Evolutionary conservation across 2,329 filamentous ascomycete genomes (phyloP), one percentile per base, ranked within the genome.

Genomic region (Xylariaceae sp.): DNA sequence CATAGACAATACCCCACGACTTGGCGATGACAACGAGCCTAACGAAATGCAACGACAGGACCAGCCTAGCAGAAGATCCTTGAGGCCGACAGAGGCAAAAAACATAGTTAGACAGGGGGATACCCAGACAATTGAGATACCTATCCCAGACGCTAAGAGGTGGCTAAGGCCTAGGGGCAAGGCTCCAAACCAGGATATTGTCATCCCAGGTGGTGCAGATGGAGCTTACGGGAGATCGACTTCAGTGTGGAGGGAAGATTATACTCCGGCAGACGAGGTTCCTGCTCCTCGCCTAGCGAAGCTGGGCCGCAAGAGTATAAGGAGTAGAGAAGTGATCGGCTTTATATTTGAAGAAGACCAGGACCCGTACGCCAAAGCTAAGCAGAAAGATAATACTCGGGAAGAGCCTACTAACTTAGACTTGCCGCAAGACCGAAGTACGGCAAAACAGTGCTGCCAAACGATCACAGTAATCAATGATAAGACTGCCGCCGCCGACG

Each of bases 241-340:
- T 21, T 44, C 32, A 36, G 23, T 29, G 13, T 30, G 51, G 4
- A 51, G 24, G 23, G 55, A 47, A 44, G 48, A 53, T 18, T 36
- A 50, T 20, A 18, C 20, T 8, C 18, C 50, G 9, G 35, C 39
- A 7, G 55, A 61, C 4, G 56, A 53, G 10, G 40, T 43, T 27
- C 62, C 62, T n/a, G 47, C 64, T 21, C 68, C 68, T 47, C 65
- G 67, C 18, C 55, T 71, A 40, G 67, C 61, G 33, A 59, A 56
- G 15, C 46, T 71, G 4, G 58, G 63, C 13, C 64, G 67, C 30
- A 70, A 60, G 46, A 62, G 62, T 42, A 61, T 70, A 35, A 64
- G 66, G 27, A 70, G 66, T 29, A 68, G 58, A 37, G 68, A 71
- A 33, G 50, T 71, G 5, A 70, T 71, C 27, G 68, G 67, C 8